Conservation (phyloP, 2,329 filamentous ascomycete genomes). For the Fusarium lateritium region DNA sequence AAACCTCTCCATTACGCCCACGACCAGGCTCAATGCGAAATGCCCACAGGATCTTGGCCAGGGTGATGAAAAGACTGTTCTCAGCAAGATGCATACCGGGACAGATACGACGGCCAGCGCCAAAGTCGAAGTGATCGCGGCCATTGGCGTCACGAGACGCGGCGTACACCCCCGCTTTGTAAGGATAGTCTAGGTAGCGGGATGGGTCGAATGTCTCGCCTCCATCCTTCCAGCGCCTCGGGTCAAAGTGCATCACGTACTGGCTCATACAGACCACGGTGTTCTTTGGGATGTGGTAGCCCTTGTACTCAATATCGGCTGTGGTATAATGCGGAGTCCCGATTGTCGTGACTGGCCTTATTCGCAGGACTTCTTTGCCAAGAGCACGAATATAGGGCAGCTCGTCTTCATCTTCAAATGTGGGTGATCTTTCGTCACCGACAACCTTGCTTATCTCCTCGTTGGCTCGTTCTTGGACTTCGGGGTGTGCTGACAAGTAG, state of each 20-base stretch:
- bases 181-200: conserved; percentile 24
- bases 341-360: conserved; percentile 63
- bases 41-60: conserved; percentile 31
- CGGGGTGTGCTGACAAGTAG: conserved; percentile 16
- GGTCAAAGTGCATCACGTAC: conserved; percentile 19
- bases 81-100: conserved; percentile 66
- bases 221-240: conserved; percentile 1
- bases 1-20: background rate
- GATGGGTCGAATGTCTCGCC: conserved; percentile 16
- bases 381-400: conserved; percentile 69
- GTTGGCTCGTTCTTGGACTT: conserved; percentile 56
- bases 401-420: conserved; percentile 61
- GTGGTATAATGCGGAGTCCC: conserved; percentile 21
- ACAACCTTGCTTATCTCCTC: conserved; percentile 67
- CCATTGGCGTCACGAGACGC: conserved; percentile 32
- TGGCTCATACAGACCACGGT: conserved; percentile 22
- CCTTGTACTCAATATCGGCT: conserved; percentile 24
- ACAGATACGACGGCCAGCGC: conserved; percentile 63
- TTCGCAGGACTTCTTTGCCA: conserved; percentile 70
- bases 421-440: conserved; percentile 61
- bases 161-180: conserved; percentile 45
- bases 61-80: conserved; percentile 32
- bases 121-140: conserved; percentile 63
- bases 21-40: conserved; percentile 15
- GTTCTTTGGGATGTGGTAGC: conserved; percentile 27